Conservation (phyloP, 208 protist genomes). For the Wallacemonas rigidus region DNA sequence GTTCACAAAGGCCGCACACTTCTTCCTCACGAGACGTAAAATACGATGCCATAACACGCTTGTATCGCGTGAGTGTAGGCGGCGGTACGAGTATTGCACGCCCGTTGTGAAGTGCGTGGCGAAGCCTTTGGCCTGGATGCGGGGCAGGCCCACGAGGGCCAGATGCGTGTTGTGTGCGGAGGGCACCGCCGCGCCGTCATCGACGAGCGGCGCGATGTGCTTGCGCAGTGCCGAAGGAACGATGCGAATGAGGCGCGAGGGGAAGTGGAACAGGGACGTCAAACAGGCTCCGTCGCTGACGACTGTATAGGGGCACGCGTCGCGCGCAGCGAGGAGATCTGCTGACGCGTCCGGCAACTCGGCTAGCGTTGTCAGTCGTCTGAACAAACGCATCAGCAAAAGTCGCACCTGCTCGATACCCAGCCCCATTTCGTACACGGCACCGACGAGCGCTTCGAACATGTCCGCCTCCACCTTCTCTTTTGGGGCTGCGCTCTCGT, state of each 20-base stretch:
- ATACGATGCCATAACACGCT: conserved; percentile 55
- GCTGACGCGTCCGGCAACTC: not conserved
- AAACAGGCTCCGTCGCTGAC: conserved; percentile 14
- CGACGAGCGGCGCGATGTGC: not conserved
- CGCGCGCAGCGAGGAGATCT: not conserved
- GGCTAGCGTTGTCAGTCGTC: conserved; percentile 22
- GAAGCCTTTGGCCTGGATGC: conserved; percentile 61
- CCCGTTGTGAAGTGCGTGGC: conserved; percentile 74
- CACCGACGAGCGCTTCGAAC: conserved; percentile 66
- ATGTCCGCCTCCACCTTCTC: conserved; percentile 67
- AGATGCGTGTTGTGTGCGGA: conserved; percentile 31
- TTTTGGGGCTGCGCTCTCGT: conserved; percentile 14
- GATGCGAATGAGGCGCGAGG: not conserved
- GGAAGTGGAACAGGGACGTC: conserved; percentile 14
- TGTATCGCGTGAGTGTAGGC: conserved; percentile 35
- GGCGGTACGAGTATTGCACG: conserved; percentile 54
- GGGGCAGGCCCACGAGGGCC: conserved; percentile 36
- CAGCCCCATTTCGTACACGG: conserved; percentile 39
- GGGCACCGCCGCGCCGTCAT: not conserved
- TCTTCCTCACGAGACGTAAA: conserved; percentile 32
- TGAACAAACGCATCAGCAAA: conserved; percentile 47
- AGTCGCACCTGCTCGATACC: conserved; percentile 49
- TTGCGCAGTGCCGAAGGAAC: not conserved
- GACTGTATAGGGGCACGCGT: conserved; percentile 19
- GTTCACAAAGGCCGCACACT: conserved; percentile 52